Evolutionary conservation across 2,329 filamentous ascomycete genomes (phyloP), one percentile per base, ranked within the genome.

Genomic region (Salinomyces thailandicus): DNA sequence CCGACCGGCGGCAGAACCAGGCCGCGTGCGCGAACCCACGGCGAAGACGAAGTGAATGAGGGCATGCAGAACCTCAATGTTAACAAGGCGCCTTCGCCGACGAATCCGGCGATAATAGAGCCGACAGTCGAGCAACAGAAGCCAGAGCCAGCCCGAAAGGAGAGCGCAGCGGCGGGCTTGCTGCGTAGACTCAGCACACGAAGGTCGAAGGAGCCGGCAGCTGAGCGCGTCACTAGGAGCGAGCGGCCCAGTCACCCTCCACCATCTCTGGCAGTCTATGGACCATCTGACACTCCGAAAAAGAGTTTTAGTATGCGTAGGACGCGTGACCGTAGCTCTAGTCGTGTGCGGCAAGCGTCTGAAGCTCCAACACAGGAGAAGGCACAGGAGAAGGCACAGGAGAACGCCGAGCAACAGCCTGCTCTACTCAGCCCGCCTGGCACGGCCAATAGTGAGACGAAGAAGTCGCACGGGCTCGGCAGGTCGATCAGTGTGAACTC

Each of bases 401-500:
- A 26, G 22, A 26, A 26, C 9, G 9, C 22, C 9, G 22, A 26
- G 22, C 22, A 26, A n/a, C 52, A 49, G 38, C 48, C 38, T 19
- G 85, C 89, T 41, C 70, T 93, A 11, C 71, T 93, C 9, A 81
- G 80, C 41, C 82, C 85, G 0, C 82, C 83, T 1, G 11, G n/a
- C 7, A 62, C 72, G 45, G 74, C 59, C 36, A 63, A 76, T 14
- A 43, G 42, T 24, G 50, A 48, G 6, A n/a, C 17, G 31, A 31
- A 18, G 39, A 38, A 43, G 15, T 34, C 43, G 32, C 81, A 81
- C 48, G 79, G 77, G 7, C 67, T 95, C 13, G 85, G 84, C 22
- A 75, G 89, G 44, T 94, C 86, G 5, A 86, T 89, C 6, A 95
- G 87, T 54, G 87, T 95, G 37, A 93, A 87, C 53, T 91, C 85